Evolutionary conservation across 805 yeast genomes (phyloP).

Genomic region (Saccharomyces paradoxus): DNA sequence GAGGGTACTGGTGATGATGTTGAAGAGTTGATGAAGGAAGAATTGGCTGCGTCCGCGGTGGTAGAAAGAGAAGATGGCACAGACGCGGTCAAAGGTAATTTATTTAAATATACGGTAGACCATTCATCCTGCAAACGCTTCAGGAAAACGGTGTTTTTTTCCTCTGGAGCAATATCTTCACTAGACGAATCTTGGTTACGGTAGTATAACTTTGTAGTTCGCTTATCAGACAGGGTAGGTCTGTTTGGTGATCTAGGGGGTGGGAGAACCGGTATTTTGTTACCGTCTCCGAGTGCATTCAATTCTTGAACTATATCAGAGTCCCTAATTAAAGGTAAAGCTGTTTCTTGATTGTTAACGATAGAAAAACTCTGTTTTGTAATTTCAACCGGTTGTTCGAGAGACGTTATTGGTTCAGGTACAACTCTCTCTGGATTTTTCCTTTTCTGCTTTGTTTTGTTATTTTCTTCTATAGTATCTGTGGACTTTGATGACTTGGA

Average conservation of each 20-base stretch:
- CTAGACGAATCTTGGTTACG: neutral
- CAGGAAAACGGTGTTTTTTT: neutral
- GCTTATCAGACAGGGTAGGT: conserved; percentile 17
- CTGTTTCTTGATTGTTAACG: neutral
- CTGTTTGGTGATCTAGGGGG: conserved; percentile 22
- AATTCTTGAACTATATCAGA: neutral
- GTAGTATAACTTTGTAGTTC: conserved; percentile 17
- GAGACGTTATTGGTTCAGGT: neutral
- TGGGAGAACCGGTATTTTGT: neutral
- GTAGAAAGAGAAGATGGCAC: neutral
- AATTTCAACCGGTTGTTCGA: neutral
- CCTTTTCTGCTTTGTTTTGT: neutral
- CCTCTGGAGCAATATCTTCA: neutral
- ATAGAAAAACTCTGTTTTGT: neutral
- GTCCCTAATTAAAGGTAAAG: neutral
- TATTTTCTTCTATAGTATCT: neutral
- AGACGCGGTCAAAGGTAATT: neutral
- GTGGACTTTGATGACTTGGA: neutral
- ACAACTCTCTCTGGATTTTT: neutral
- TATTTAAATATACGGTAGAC: neutral
- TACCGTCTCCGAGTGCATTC: neutral
- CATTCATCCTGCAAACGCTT: neutral
- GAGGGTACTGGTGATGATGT: neutral
- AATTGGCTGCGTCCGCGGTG: neutral
- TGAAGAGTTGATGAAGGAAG: neutral